A percentile compares a stretch with the other conserved stretches of the same genome.
Conservation (phyloP, 2,329 filamentous ascomycete species). For the Aureobasidium sp. region DNA sequence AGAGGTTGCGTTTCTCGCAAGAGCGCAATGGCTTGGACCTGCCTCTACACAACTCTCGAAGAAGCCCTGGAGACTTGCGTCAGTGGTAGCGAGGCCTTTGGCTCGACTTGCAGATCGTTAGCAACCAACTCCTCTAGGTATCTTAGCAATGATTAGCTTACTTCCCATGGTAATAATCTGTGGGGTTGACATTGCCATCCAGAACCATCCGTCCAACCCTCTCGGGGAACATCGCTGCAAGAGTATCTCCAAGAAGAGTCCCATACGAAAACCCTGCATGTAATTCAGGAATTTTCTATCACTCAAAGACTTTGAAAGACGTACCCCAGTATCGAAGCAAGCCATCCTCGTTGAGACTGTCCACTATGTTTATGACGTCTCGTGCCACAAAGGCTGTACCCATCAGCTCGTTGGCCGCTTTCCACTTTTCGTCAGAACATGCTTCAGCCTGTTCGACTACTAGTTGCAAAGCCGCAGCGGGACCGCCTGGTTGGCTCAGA, state of each 20-base stretch:
- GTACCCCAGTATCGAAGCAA: background rate
- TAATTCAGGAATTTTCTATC: no score
- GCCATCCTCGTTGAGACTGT: background rate
- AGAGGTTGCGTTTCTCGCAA: no score
- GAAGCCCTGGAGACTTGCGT: no score
- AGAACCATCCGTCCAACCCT: conserved; percentile 34
- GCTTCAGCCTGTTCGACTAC: background rate
- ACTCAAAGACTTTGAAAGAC: background rate
- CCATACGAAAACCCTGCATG: conserved; percentile 39
- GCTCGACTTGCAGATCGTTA: no score
- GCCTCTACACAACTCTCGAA: background rate
- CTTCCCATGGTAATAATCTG: background rate
- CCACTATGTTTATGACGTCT: background rate
- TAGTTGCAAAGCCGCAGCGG: background rate
- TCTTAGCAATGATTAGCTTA: background rate
- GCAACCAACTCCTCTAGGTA: no score
- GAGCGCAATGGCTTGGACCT: no score
- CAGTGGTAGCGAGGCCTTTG: no score
- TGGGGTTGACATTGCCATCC: conserved; percentile 31
- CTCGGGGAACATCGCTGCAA: conserved; percentile 38
- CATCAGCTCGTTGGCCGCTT: background rate
- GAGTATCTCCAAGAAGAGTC: conserved; percentile 37
- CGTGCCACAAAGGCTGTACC: background rate
- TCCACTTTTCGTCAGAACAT: background rate
- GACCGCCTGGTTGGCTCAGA: background rate